A percentile compares a stretch with the other conserved stretches of the same genome.
Evolutionary conservation across 2,329 filamentous ascomycete genomes (phyloP).

Genomic region (Neofusicoccum kwambonambiense): DNA sequence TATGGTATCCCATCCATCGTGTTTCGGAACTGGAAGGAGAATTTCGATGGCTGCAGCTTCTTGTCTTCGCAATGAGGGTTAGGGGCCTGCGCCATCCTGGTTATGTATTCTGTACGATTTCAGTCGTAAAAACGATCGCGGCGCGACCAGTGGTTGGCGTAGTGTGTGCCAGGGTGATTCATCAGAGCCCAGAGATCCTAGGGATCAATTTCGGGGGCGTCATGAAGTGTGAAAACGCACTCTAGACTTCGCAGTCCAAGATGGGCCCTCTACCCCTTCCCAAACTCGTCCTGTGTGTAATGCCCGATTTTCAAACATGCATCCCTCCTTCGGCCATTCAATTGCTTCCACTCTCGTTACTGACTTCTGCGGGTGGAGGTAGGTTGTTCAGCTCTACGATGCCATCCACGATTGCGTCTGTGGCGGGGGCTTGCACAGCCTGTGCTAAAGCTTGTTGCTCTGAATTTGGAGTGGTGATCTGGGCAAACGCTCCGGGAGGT

Average conservation of each 20-base stretch:
- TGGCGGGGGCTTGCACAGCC: conserved; percentile 3
- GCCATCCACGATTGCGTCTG: not conserved
- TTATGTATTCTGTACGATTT: too few species aligned
- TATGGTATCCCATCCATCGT: too few species aligned
- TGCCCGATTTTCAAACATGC: too few species aligned
- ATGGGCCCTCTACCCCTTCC: not conserved
- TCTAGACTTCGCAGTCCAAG: not conserved
- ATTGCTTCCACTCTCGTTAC: not conserved
- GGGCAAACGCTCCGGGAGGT: not conserved
- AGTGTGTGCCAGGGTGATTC: too few species aligned
- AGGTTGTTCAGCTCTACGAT: not conserved
- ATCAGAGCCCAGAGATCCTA: too few species aligned
- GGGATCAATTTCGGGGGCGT: too few species aligned
- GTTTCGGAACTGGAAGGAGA: too few species aligned
- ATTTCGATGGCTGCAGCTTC: too few species aligned
- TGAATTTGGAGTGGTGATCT: not conserved
- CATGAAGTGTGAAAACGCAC: not conserved
- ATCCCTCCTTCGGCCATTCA: not conserved
- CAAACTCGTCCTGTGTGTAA: not conserved
- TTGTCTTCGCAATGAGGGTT: too few species aligned
- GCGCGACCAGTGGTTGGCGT: too few species aligned
- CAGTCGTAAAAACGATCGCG: too few species aligned
- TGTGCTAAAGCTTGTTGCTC: conserved; percentile 8
- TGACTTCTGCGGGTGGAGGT: not conserved
- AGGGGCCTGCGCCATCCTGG: too few species aligned